Base-by-base conservation (phyloP, 768 basidiomycete genomes). In the Rhodotorula taiwanensis region DNA sequence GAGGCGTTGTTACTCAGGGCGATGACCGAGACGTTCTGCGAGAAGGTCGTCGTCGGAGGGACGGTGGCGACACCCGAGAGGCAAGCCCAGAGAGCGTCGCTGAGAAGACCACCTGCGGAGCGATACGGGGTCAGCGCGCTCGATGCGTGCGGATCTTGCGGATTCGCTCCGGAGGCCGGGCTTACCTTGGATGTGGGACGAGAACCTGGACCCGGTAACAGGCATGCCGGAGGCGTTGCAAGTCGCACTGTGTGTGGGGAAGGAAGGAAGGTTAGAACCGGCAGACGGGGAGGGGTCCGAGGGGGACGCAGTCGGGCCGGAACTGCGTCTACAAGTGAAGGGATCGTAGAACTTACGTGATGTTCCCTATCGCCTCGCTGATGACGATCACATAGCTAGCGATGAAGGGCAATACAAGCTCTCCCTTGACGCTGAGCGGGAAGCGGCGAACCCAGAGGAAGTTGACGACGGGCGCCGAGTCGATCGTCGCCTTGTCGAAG, bases 51-150 rank as follows among this genome's bases (percentile, higher is more conserved):
- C 47, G 89, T 77, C 0, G 89, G 88, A 0, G 88, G 83, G 31
- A 89, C 85, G 0, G 88, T 91, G 76, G 88, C 86, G n/a, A 89
- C 77, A 9, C 85, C 88, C 4, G 87, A 87, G 44, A 90, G 27
- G 73, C 88, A 84, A 5, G 88, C 88, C 18, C 84, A 82, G 14
- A 90, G 66, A 16, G 87, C 87, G 66, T 92, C 89, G 31, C 83
- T 70, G 2, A 82, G 83, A 83, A 91, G 79, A 25, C 88, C 89
- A n/a, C n/a, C n/a, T n/a, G n/a, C n/a, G n/a, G n/a, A n/a, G n/a
- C n/a, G n/a, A n/a, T n/a, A n/a, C n/a, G n/a, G n/a, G n/a, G n/a
- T n/a, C n/a, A n/a, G n/a, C n/a, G n/a, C n/a, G n/a, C n/a, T n/a
- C n/a, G n/a, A n/a, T n/a, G n/a, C n/a, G n/a, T n/a, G n/a, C n/a